A percentile compares a stretch with the other conserved stretches of the same genome.
These are phyloP conservation scores for Boletus barrowsii DNA, from an alignment of 768 basidiomycete genomes.

Conservation along the genomic window DNA sequence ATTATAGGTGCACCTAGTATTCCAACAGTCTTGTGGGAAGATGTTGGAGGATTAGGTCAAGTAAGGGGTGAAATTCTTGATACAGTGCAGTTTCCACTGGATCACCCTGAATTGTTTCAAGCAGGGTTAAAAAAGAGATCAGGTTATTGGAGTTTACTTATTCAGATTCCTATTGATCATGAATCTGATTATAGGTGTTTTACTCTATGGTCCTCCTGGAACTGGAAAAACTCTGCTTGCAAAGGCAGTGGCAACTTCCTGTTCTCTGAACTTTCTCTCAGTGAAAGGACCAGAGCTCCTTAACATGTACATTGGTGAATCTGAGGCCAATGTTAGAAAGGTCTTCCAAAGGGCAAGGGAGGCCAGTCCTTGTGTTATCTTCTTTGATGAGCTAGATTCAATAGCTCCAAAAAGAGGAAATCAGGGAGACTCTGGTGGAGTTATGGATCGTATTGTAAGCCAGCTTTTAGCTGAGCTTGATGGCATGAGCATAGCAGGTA, in stretches of 20 bases:
- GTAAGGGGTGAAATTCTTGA: slow-evolving; percentile 94
- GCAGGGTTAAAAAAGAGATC: slow-evolving; percentile 94
- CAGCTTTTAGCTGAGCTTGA: slow-evolving; percentile 93
- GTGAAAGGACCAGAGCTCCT: slow-evolving; percentile 94
- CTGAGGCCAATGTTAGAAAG: slow-evolving; percentile 93
- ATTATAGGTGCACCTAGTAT: slow-evolving; percentile 97
- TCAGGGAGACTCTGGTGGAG: slow-evolving; percentile 94
- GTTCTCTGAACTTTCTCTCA: slow-evolving; percentile 94
- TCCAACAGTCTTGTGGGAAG: slow-evolving; percentile 94
- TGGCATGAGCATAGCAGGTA: slow-evolving; percentile 70
- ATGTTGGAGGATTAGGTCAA: slow-evolving; percentile 85
- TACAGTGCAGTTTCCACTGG: slow-evolving; percentile 89
- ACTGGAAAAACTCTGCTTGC: slow-evolving; percentile 95
- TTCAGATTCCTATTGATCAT: background rate
- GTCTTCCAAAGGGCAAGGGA: slow-evolving; percentile 90
- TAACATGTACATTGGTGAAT: slow-evolving; percentile 99
- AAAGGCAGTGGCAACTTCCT: slow-evolving; percentile 95
- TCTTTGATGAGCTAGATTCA: slow-evolving; percentile 95
- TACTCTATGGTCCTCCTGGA: slow-evolving; percentile 93
- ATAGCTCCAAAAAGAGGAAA: slow-evolving; percentile 93
- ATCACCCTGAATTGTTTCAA: slow-evolving; percentile 86
- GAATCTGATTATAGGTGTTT: slow-evolving; percentile 53
- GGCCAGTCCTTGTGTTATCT: slow-evolving; percentile 92
- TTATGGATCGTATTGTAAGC: slow-evolving; percentile 97
- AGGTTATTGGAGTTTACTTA: slow-evolving; percentile 43